Evolutionary conservation across 2,329 filamentous ascomycete genomes (phyloP).

Genomic region (Tolypocladium nubicola): DNA sequence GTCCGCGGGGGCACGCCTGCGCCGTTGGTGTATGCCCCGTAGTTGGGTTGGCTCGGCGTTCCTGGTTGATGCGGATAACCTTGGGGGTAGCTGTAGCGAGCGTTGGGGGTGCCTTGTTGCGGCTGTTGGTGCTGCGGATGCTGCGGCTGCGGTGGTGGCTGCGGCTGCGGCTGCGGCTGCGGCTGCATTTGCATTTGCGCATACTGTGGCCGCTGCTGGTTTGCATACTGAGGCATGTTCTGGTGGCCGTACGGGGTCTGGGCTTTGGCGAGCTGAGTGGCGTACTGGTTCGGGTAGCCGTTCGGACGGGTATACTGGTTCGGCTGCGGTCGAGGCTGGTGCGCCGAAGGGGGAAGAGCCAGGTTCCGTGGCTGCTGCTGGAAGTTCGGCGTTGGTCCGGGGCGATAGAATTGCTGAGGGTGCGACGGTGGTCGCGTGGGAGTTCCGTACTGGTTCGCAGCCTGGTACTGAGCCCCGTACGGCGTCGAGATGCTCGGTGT

Average conservation of each 20-base stretch:
- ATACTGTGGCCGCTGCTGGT: conserved; percentile 34
- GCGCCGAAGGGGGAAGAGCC: conserved; percentile 16
- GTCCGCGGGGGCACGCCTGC: conserved; percentile 27
- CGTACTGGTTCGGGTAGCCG: conserved; percentile 34
- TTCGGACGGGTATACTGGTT: conserved; percentile 40
- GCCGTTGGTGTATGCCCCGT: conserved; percentile 32
- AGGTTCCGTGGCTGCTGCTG: conserved; percentile 27
- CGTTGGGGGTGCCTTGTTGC: conserved; percentile 29
- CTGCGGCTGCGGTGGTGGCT: background rate
- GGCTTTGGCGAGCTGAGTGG: conserved; percentile 40
- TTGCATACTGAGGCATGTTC: conserved; percentile 35
- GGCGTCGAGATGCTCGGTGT: conserved; percentile 27
- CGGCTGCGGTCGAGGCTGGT: conserved; percentile 26
- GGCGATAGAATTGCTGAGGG: conserved; percentile 34
- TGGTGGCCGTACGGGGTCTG: conserved; percentile 42
- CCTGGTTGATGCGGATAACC: conserved; percentile 25
- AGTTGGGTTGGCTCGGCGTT: conserved; percentile 25
- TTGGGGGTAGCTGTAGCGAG: conserved; percentile 30
- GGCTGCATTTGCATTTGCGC: conserved; percentile 21
- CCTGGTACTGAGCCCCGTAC: conserved; percentile 33
- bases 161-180: background rate
- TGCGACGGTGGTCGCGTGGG: conserved; percentile 33
- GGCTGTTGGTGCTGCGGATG: background rate
- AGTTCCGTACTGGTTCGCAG: conserved; percentile 34
- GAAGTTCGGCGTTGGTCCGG: conserved; percentile 26